Percentiles rank a stretch among this genome's conserved stretches.
Conservation (phyloP, 768 basidiomycete genomes). For the Rhodosporidiobolus odoratus region DNA sequence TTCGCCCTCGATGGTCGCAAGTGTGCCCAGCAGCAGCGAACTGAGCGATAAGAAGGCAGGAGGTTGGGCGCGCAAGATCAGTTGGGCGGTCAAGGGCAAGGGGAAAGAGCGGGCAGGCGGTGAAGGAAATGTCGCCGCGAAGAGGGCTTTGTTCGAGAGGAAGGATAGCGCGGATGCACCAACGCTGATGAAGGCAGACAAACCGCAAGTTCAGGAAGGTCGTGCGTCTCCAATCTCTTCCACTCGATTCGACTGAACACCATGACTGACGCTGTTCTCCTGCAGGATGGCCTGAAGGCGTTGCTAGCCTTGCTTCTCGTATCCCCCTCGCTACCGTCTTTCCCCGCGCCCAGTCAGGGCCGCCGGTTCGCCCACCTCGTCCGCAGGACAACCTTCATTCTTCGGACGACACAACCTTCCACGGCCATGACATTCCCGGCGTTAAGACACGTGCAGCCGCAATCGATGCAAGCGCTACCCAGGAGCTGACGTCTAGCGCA, state of each 20-base stretch:
- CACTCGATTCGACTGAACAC: neutral
- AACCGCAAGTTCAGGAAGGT: neutral
- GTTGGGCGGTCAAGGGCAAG: slow-evolving; percentile 7
- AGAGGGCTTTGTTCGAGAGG: slow-evolving; percentile 15
- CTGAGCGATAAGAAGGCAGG: slow-evolving; percentile 4
- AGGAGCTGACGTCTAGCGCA: neutral
- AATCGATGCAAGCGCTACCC: neutral
- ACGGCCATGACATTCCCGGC: slow-evolving; percentile 6
- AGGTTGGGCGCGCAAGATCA: slow-evolving; percentile 6
- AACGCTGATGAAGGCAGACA: slow-evolving; percentile 1
- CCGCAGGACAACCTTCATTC: neutral
- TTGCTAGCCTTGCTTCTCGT: slow-evolving; percentile 3
- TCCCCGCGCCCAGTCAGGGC: neutral
- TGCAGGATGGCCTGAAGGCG: neutral
- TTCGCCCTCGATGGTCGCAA: neutral
- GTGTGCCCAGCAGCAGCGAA: neutral
- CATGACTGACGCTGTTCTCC: neutral
- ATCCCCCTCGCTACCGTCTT: slow-evolving; percentile 20
- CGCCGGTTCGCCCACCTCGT: slow-evolving; percentile 2
- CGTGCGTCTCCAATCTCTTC: neutral
- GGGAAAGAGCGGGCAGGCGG: too few species aligned
- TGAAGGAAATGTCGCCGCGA: slow-evolving; percentile 7
- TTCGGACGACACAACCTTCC: slow-evolving; percentile 19
- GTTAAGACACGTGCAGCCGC: neutral
- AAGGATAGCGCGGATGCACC: neutral